A percentile compares a stretch with the other conserved stretches of the same genome.
These are phyloP conservation scores for Yamadazyma spencermartinsiae DNA, from an alignment of 1,139 yeast species.

Conservation along the genomic window DNA sequence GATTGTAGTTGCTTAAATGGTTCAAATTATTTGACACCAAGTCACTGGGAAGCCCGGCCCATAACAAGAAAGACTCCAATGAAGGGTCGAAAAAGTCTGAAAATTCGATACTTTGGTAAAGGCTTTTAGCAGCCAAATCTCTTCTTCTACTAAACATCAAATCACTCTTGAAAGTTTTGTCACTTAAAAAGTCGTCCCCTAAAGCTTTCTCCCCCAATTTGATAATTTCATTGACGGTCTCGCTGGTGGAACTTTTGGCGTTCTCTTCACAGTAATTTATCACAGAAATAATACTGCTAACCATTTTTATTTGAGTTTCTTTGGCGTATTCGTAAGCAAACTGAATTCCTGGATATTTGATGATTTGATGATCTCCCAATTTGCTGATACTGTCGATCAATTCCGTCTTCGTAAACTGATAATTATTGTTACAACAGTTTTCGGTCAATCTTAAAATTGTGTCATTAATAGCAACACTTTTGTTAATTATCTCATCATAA, in stretches of 20 bases:
- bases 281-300: slow-evolving; percentile 61
- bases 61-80: slow-evolving; percentile 52
- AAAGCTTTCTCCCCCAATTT: slow-evolving; percentile 58
- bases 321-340: slow-evolving; percentile 69
- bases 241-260: slow-evolving; percentile 62
- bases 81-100: slow-evolving; percentile 80
- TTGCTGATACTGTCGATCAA: slow-evolving; percentile 55
- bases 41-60: slow-evolving; percentile 44
- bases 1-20: slow-evolving; percentile 36
- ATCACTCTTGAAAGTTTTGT: slow-evolving; percentile 70
- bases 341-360: slow-evolving; percentile 63
- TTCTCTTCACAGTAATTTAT: slow-evolving; percentile 64
- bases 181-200: slow-evolving; percentile 60
- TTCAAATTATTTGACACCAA: slow-evolving; percentile 28
- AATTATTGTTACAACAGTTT: slow-evolving; percentile 54
- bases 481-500: slow-evolving; percentile 53
- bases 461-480: slow-evolving; percentile 58
- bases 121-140: slow-evolving; percentile 61
- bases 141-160: slow-evolving; percentile 80
- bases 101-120: slow-evolving; percentile 60
- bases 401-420: slow-evolving; percentile 57
- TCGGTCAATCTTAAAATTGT: slow-evolving; percentile 66
- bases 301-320: slow-evolving; percentile 67
- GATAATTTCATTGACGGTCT: slow-evolving; percentile 63
- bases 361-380: slow-evolving; percentile 57